phyloP scores from a whole-genome alignment of 2,329 filamentous ascomycete species.

The Orbilia quercus region DNA sequence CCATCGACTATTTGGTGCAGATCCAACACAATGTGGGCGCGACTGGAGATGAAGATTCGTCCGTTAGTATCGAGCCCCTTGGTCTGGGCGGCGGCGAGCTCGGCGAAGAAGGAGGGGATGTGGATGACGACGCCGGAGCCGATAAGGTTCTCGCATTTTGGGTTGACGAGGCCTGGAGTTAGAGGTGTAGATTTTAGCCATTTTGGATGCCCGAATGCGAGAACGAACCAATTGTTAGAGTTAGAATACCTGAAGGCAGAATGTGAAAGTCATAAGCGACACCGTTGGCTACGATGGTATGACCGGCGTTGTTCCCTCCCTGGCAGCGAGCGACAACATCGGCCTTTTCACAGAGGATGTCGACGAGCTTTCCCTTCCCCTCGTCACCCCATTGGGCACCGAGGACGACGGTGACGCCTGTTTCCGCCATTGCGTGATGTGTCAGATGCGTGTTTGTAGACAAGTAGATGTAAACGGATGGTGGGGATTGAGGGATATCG shows the following conservation, averaged over 20 bases:
- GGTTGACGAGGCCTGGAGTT: slow-evolving; percentile 77
- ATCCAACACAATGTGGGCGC: slow-evolving; percentile 74
- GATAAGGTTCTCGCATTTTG: slow-evolving; percentile 77
- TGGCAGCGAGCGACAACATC: slow-evolving; percentile 71
- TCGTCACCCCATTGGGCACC: slow-evolving; percentile 73
- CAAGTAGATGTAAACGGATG: background rate
- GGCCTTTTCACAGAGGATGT: slow-evolving; percentile 68
- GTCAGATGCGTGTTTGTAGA: background rate
- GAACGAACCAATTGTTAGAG: background rate
- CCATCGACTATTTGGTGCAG: slow-evolving; percentile 76
- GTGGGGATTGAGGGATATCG: background rate
- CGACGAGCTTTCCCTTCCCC: slow-evolving; percentile 71
- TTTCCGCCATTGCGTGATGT: slow-evolving; percentile 24
- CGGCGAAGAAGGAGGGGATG: slow-evolving; percentile 74
- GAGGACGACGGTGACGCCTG: slow-evolving; percentile 67
- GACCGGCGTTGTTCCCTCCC: slow-evolving; percentile 72
- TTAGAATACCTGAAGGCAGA: slow-evolving; percentile 62
- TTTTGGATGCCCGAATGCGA: too few relatives aligned
- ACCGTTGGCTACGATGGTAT: slow-evolving; percentile 65
- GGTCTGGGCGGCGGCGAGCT: slow-evolving; percentile 71
- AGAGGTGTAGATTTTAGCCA: slow-evolving; percentile 8
- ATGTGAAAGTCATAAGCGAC: slow-evolving; percentile 71
- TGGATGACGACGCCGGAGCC: slow-evolving; percentile 77
- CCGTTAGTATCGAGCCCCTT: slow-evolving; percentile 71
- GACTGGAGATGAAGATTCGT: slow-evolving; percentile 73